These are phyloP conservation scores for Fusarium chuoi DNA, from an alignment of 2,329 filamentous ascomycete genomes.

Conservation along the genomic window DNA sequence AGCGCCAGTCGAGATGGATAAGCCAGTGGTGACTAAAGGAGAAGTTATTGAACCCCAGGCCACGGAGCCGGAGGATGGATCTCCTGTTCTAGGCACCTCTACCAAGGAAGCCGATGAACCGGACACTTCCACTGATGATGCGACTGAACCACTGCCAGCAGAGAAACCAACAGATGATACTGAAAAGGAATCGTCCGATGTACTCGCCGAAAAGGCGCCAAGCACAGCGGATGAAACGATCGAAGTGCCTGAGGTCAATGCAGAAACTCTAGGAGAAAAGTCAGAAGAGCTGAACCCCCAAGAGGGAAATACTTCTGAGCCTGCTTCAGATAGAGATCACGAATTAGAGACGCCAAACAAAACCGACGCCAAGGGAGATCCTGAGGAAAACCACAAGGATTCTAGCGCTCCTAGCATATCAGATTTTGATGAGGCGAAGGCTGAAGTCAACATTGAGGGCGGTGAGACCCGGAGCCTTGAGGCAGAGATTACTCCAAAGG, in stretches of 20 bases:
- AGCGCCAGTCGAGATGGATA: not conserved
- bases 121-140: slow-evolving; percentile 2
- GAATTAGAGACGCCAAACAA: slow-evolving; percentile 16
- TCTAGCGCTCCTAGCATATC: not conserved
- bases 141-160: not conserved
- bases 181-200: not conserved
- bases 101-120: not conserved
- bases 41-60: not conserved
- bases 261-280: slow-evolving; percentile 7
- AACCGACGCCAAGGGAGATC: not conserved
- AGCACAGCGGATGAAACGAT: not conserved
- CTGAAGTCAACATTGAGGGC: slow-evolving; percentile 7
- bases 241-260: not conserved
- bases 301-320: not conserved
- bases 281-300: not conserved
- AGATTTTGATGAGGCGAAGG: slow-evolving; percentile 10
- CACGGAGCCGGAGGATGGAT: slow-evolving; percentile 7
- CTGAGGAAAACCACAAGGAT: slow-evolving; percentile 2
- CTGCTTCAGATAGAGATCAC: not conserved
- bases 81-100: not conserved
- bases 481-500: not conserved
- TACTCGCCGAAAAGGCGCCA: not conserved
- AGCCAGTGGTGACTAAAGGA: not conserved
- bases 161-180: not conserved
- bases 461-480: not conserved